Percentiles rank a stretch among this genome's conserved stretches.
These are phyloP conservation scores for Streptanthus diversifolius DNA, from an alignment of 345 rosid species.

Conservation along the genomic window DNA sequence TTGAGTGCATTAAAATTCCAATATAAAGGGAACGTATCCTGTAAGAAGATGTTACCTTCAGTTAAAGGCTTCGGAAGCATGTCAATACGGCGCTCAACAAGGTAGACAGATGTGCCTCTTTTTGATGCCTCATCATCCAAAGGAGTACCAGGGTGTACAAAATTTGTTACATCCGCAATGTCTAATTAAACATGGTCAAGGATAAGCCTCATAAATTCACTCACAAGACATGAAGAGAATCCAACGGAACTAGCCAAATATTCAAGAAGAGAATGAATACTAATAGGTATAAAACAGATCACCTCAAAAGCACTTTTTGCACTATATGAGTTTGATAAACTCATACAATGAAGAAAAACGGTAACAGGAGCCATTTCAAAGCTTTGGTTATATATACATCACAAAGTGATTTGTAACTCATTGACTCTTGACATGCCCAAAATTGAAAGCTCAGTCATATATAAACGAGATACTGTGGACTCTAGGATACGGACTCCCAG, in stretches of 20 bases:
- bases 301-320: conserved; percentile 8
- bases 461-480: conserved; percentile 1
- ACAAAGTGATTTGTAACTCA: conserved; percentile 4
- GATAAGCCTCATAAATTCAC: conserved; percentile 30
- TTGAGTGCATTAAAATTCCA: not conserved
- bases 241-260: not conserved
- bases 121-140: conserved; percentile 93
- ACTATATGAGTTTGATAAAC: not conserved
- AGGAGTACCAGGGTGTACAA: conserved; percentile 90
- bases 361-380: not conserved
- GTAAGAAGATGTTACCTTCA: conserved; percentile 57
- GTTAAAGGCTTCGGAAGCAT: conserved; percentile 99
- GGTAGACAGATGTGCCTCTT: conserved; percentile 98
- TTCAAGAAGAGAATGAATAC: conserved; percentile 4
- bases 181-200: conserved; percentile 55
- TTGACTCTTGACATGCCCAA: conserved; percentile 7
- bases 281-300: not conserved
- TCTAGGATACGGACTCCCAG: conserved; percentile 98
- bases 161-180: conserved; percentile 98
- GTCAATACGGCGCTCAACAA: conserved; percentile 98
- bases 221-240: not conserved
- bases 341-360: not conserved
- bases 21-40: not conserved
- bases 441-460: not conserved
- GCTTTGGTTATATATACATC: not conserved